A percentile compares a stretch with the other conserved stretches of the same genome.
Conservation (phyloP, 73 alveolate genomes). For the Uronychia setigera region DNA sequence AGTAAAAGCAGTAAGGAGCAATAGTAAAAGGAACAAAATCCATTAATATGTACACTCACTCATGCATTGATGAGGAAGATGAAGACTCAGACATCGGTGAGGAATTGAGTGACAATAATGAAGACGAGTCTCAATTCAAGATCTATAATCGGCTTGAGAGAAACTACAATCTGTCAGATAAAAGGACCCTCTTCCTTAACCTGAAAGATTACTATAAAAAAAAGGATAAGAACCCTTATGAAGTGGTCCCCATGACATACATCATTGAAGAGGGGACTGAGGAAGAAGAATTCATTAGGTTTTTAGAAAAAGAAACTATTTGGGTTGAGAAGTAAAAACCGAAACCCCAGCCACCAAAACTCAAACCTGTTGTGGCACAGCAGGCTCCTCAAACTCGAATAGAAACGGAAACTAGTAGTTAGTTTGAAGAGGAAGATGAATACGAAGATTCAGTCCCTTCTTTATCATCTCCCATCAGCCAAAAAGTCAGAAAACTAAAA, state of each 20-base stretch:
- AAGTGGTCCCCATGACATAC: background rate
- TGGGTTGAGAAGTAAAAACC: background rate
- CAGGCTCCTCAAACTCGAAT: no score
- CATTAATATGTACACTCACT: no score
- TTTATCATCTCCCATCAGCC: background rate
- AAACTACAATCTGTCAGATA: background rate
- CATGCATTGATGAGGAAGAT: background rate
- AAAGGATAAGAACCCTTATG: background rate
- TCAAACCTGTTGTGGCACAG: no score
- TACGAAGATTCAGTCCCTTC: background rate
- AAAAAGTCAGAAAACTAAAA: background rate
- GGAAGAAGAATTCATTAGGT: background rate
- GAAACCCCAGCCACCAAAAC: no score
- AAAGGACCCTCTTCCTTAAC: background rate
- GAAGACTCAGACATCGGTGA: background rate
- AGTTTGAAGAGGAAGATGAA: background rate
- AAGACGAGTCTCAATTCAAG: background rate
- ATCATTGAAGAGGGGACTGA: conserved; percentile 1
- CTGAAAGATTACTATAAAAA: background rate
- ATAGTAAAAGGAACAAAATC: background rate
- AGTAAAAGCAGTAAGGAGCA: no score
- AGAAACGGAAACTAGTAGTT: background rate
- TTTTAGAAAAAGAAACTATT: background rate
- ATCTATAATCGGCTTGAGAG: background rate
- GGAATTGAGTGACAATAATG: background rate